Base-by-base conservation (phyloP, 129 eudicot species). In the Arctium lappa region DNA sequence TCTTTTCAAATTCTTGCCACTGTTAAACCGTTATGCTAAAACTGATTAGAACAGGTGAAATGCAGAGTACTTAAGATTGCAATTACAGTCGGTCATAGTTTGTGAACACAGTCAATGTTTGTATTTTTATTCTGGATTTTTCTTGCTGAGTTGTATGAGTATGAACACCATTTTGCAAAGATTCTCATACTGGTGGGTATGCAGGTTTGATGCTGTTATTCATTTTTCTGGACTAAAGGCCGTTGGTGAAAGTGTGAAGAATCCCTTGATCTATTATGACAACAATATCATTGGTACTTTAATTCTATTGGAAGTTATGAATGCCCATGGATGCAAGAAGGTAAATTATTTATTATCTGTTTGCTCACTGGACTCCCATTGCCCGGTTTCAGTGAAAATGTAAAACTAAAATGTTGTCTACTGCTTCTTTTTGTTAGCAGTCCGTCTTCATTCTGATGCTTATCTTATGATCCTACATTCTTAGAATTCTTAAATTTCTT, bases 171-270 rank as follows among this genome's bases (percentile, higher is more conserved):
- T 53, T 53, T 53, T 53, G 65, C 27, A 22, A 60, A 60, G 29
- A 29, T 60, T 79, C 44, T 65, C 16, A 65, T 69, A 50, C 62
- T 83, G 65, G 68, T 76, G 56, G 53, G 40, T 77, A 38, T 87
- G 77, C 90, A 95, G 99, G 88, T 95, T 95, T 89, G 93, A 95
- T 81, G 95, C 99, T 18, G 99, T 95, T 80, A 91, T 95, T 50
- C 99, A 95, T 81, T 95, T 93, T 82, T 97, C 99, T 69, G 99
- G 99, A 80, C 48, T 95, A 30, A 95, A 95, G 82, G 99, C 99
- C 4, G 99, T 95, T 72, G 99, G 99, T 87, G 99, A 95, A 90
- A 95, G 99, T 89, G 97, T 95, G 70, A 86, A 85, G 71, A 90
- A 95, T 70, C 99, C 99, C 8, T 81, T 95, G 88, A 73, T 85